phyloP scores from a whole-genome alignment of 352 stramenopile genomes.

The Pythium biforme region DNA sequence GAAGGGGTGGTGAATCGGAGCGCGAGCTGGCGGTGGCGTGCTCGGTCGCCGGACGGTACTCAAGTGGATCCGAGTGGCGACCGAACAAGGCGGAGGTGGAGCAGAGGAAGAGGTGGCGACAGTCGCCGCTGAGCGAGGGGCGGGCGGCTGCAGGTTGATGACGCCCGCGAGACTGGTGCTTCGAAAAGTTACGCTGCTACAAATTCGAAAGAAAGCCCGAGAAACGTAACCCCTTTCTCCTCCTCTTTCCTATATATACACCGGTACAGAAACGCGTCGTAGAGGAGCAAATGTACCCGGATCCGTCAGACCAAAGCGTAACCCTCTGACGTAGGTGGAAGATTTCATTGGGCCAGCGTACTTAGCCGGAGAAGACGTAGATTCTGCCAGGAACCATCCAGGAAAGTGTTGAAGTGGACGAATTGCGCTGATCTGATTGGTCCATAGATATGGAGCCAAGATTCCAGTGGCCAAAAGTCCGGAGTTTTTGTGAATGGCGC shows the following conservation, averaged over 20 bases:
- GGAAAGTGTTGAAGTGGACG: constrained; percentile 14
- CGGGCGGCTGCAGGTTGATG: not conserved
- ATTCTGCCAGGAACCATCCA: constrained; percentile 5
- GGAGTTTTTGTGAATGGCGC: not conserved
- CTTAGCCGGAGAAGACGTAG: constrained; percentile 2
- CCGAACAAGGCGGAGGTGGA: not conserved
- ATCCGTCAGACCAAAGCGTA: not conserved
- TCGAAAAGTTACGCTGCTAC: constrained; percentile 11
- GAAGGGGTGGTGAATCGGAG: not conserved
- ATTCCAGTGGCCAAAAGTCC: not conserved
- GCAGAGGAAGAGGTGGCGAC: not conserved
- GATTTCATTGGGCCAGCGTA: not conserved
- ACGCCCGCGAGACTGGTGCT: constrained; percentile 1
- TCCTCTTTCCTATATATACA: not conserved
- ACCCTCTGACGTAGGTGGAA: constrained; percentile 14
- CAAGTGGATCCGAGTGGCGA: not conserved
- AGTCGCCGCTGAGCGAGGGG: not conserved
- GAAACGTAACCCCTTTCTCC: constrained; percentile 5
- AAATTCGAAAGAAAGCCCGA: constrained; percentile 10
- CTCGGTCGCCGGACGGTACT: not conserved
- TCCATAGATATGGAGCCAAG: not conserved
- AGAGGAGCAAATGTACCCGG: not conserved
- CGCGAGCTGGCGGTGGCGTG: not conserved
- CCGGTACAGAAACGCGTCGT: not conserved
- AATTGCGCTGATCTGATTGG: constrained; percentile 5